Evolutionary conservation across 2,329 filamentous ascomycete species (phyloP).

Genomic region (Fusarium irregulare): DNA sequence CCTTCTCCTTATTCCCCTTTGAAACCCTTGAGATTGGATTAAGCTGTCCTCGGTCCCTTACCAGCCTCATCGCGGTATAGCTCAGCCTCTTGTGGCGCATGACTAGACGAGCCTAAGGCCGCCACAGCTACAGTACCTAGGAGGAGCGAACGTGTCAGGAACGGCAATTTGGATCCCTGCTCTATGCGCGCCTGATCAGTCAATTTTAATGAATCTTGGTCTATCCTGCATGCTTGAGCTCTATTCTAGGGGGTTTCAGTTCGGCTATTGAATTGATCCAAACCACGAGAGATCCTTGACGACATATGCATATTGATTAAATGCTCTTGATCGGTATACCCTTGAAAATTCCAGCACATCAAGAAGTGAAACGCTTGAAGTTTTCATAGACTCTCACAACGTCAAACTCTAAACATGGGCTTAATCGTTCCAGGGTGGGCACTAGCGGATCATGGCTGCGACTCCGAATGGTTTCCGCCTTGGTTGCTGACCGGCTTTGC

Average conservation of each 20-base stretch:
- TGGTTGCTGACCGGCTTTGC: constrained; percentile 6
- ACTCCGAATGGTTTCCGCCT: constrained; percentile 9
- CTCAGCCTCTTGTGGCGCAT: constrained; percentile 30
- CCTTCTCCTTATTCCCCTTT: constrained; percentile 35
- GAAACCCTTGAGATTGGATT: constrained; percentile 23
- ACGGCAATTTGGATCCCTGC: constrained; percentile 10
- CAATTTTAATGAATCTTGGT: constrained; percentile 24
- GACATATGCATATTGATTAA: neutral
- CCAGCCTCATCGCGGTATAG: constrained; percentile 37
- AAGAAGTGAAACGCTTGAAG: constrained; percentile 31
- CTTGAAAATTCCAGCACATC: neutral
- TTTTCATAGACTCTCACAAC: constrained; percentile 25
- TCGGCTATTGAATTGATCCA: neutral
- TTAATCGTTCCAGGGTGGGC: constrained; percentile 25
- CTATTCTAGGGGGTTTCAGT: neutral
- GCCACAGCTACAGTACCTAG: neutral
- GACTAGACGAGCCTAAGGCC: constrained; percentile 34
- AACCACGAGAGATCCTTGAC: neutral
- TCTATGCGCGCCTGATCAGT: constrained; percentile 25
- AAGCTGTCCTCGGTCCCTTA: constrained; percentile 38
- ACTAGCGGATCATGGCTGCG: constrained; percentile 23
- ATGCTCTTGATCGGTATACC: neutral
- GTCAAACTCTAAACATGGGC: constrained; percentile 30
- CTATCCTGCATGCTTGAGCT: neutral
- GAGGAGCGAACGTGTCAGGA: neutral